Percentiles rank a stretch among this genome's conserved stretches.
These are phyloP conservation scores for Xylaria telfairii DNA, from an alignment of 495 filamentous ascomycete genomes.

Conservation along the genomic window DNA sequence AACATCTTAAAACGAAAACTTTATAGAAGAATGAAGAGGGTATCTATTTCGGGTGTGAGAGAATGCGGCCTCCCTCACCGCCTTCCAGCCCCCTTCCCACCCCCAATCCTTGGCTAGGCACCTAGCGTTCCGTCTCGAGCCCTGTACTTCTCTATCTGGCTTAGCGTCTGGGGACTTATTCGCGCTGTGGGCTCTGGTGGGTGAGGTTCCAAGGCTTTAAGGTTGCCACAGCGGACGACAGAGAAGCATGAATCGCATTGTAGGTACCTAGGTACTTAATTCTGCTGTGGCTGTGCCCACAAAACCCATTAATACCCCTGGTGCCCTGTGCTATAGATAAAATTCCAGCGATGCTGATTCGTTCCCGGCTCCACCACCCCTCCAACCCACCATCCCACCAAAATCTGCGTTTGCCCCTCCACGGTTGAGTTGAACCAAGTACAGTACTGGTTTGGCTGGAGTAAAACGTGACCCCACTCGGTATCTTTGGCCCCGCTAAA, in stretches of 20 bases:
- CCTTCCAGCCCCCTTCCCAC: background rate
- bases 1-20: background rate
- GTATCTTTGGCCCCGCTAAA: no score
- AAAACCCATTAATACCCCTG: background rate
- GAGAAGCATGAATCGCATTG: constrained; percentile 17
- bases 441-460: no score
- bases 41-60: background rate
- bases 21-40: background rate
- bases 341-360: constrained; percentile 19
- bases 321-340: background rate
- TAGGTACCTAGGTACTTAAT: background rate
- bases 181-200: background rate
- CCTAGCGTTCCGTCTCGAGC: background rate
- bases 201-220: no score
- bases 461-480: no score
- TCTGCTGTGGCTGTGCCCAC: constrained; percentile 18
- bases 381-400: background rate
- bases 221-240: background rate
- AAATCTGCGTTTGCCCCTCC: constrained; percentile 14
- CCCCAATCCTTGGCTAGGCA: background rate
- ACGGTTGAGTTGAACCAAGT: background rate
- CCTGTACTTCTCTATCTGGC: background rate
- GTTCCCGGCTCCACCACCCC: constrained; percentile 5
- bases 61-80: background rate
- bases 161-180: constrained; percentile 3